Base-by-base conservation (phyloP, 2,329 filamentous ascomycete species). In the Arthroderma uncinatum region DNA sequence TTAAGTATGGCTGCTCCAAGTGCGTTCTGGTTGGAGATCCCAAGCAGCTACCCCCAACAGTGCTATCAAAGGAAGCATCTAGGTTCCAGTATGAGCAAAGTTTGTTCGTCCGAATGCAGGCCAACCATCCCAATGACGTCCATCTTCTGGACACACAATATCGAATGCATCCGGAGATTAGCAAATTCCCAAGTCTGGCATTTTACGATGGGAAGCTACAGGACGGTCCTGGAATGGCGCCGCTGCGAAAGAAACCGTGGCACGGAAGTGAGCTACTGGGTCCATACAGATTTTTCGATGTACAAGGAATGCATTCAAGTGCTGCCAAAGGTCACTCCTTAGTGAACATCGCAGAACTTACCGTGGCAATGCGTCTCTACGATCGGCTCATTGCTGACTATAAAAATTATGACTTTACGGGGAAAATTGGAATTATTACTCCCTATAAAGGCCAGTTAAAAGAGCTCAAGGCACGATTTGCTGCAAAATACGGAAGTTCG, bases 131-230 rank as follows among this genome's bases (percentile, higher is more conserved):
- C 0, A 78, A 87, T 33, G 86, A 94, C 62, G 84, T 98, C 14
- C 92, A 98, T 74, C 79, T 98, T 25, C 82, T 98, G n/a, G 92
- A 97, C 68, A 93, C 87, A 57, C 93, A 98, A 68, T 98, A 98
- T 70, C 93, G 93, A 73, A 98, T 98, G 94, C 93, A 98, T 73
- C 93, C 94, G 0, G 89, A 93, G 63, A 98, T 98, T 69, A 95
- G 90, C 71, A 72, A 78, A 55, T 98, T 96, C 70, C 93, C 94
- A 1, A 95, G 90, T 70, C 77, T 80, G 64, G 86, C 91, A 54
- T 98, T 98, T 74, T 98, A 98, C 73, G 89, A 97, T 68, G 84
- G 88, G 28, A 82, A 84, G 61, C 81, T 98, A 9, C 77, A 91
- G 62, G 90, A 98, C 70, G 93, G 94, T 23, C 81, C 80, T 59